Base-by-base conservation (phyloP, 2,329 filamentous ascomycete species). In the Trichoderma atroviride region DNA sequence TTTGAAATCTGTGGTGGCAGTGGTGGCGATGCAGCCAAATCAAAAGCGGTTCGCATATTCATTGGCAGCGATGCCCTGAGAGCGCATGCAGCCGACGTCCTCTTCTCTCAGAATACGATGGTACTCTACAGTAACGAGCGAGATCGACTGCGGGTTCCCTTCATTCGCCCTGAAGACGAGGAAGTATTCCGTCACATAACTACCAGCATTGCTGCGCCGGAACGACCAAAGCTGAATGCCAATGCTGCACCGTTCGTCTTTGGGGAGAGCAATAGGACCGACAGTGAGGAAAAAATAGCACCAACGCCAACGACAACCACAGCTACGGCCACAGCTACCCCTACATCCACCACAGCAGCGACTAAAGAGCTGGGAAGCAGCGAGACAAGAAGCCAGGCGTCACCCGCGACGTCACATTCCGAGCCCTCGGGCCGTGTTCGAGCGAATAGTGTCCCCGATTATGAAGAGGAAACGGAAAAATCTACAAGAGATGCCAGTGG, bases 31-130 rank as follows among this genome's bases (percentile, higher is more conserved):
- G 85, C 87, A 67, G 80, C 73, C 19, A 47, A 47, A 3, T 70
- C 79, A 50, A 91, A 89, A 76, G 82, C 84, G 11, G 92, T 98
- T 69, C 92, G 94, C 73, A 91, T 97, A 63, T 94, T 97, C 77
- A 84, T 99, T 69, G 95, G 96, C 50, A 97, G 93, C 76, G 95
- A 98, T 79, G 88, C 93, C 16, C 84, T 99, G 69, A 88, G 94
- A 71, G 86, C 91, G 11, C 93, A 97, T 76, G 97, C 92, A 73
- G 95, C 93, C 29, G 96, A 98, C 78, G 86, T 99, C 13, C 82
- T 98, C 27, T 93, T 99, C 75, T 98, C 96, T 0, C 92, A 94
- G 73, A 97, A 97, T 76, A 91, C 91, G 72, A 88, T 99, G 83
- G 91, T 92, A 0, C 84, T 98, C 33, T 94, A 94, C 74, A 93